Evolutionary conservation across 2,329 filamentous ascomycete species (phyloP), one percentile per base, ranked within the genome.

Genomic region (Talaromyces atroroseus): DNA sequence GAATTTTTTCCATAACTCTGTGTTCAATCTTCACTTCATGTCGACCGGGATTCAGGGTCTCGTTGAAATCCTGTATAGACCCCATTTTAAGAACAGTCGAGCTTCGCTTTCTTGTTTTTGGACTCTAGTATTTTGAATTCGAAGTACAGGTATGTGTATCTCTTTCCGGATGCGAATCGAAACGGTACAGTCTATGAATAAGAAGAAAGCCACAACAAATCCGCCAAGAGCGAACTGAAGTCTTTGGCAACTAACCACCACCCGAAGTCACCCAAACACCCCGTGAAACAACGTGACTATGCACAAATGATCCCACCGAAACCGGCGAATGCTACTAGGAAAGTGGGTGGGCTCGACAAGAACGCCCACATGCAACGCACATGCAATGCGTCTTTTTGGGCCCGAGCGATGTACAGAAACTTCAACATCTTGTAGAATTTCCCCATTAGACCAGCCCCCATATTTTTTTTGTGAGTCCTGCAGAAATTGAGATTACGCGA

Each of bases 41-140:
- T n/a, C 26, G 26, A 16, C 36, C 26, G 10, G 3, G 18, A 21
- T 16, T n/a, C 10, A 3, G 21, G 42, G 34, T 29, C 16, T 20
- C 7, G 26, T 44, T 8, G 26, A 52, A n/a, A n/a, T 53, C 51
- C 18, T 53, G 20, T 18, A 53, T 36, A 23, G 51, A 53, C 20
- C 51, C 51, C 51, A 53, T 53, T 47, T 14, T 53, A 14, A n/a
- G 23, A 29, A 20, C n/a, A 14, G 20, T 6, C 11, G 18, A 23
- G 11, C 11, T 18, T 53, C 8, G 14, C n/a, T 18, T 46, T n/a
- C n/a, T n/a, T 38, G 10, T 47, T 8, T 40, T 36, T 10, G 21
- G 18, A 11, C n/a, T 20, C 7, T 20, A 2, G 6, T 38, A 38
- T 20, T 42, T 21, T 42, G 38, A 20, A 21, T 4, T 21, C 21